Base-by-base conservation (phyloP, 2,329 filamentous ascomycete genomes). In the Diaporthe humulicola region DNA sequence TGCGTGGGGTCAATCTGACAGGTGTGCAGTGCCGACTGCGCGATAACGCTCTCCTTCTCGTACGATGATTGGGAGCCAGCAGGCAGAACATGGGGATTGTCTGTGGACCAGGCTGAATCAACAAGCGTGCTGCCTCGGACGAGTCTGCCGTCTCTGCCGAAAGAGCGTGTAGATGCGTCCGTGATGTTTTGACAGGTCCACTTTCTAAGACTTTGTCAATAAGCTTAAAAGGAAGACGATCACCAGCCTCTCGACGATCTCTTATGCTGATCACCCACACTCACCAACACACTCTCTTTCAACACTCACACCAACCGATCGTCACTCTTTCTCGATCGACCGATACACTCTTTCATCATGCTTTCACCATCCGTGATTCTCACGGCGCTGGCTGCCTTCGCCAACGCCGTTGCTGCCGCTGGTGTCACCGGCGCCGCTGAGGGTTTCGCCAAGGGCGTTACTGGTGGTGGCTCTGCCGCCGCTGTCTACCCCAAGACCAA, bases 391-490 rank as follows among this genome's bases (percentile, higher is more conserved):
- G 64, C 64, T 28, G 48, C 64, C 64, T 69, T 69, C n/a, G 64
- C 64, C 48, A 69, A 69, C 48, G 15, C 33, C 45, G 64, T 54
- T 7, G 45, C 64, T 28, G 64, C 64, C n/a, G 64, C 48, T 22
- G 64, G 64, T n/a, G 64, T 69, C 48, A 79, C 79, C 30, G 84
- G 85, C 66, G 76, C 82, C n/a, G 82, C 85, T 19, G 82, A 86
- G 76, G 85, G 85, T 10, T 86, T 87, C 77, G 85, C 83, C 66
- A 82, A 83, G 74, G 89, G 89, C 66, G 88, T 90, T 38, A 93
- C 91, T 25, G 91, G 91, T 50, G 91, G 91, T 79, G 90, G 90
- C 71, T 85, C 78, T 75, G 90, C 88, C 30, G 82, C 85, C 12
- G 81, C 89, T 38, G 89, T 89, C 25, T 89, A 90, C 78, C 90